phyloP scores from a whole-genome alignment of 2,329 filamentous ascomycete species.

The Neophaeococcomyces mojaviensis region DNA sequence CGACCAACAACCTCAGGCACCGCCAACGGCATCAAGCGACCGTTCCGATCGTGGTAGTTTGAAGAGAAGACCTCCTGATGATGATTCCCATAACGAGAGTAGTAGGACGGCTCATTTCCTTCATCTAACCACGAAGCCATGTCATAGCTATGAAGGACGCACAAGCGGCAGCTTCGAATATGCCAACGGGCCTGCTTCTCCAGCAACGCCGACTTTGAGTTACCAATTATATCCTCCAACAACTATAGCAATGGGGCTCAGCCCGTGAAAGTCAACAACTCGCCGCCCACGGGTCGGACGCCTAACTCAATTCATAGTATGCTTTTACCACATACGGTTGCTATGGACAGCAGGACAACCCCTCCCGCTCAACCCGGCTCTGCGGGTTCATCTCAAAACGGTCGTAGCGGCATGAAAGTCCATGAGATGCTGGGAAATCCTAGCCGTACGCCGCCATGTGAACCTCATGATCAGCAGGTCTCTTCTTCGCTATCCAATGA shows the following conservation, averaged over 20 bases:
- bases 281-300: slow-evolving; percentile 23
- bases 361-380: slow-evolving; percentile 32
- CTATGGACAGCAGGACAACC: slow-evolving; percentile 29
- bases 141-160: slow-evolving; percentile 35
- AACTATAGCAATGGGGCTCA: slow-evolving; percentile 29
- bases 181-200: slow-evolving; percentile 40
- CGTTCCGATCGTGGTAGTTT: slow-evolving; percentile 35
- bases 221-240: slow-evolving; percentile 34
- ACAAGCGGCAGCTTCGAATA: slow-evolving; percentile 36
- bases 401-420: slow-evolving; percentile 38
- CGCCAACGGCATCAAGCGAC: slow-evolving; percentile 33
- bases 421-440: slow-evolving; percentile 40
- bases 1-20: slow-evolving; percentile 26
- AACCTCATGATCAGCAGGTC: slow-evolving; percentile 26
- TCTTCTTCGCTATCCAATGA: no score
- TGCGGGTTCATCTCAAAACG: slow-evolving; percentile 25
- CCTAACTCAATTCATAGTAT: slow-evolving; percentile 39
- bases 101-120: slow-evolving; percentile 27
- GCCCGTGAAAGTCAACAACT: slow-evolving; percentile 19
- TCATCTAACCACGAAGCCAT: slow-evolving; percentile 31
- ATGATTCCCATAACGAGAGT: slow-evolving; percentile 24
- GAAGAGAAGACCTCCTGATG: slow-evolving; percentile 24
- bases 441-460: slow-evolving; percentile 5
- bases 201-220: slow-evolving; percentile 34
- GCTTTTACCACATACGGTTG: slow-evolving; percentile 33